These are phyloP conservation scores for Cryptomeria japonica DNA, from an alignment of 75 land plant genomes.

Conservation along the genomic window DNA sequence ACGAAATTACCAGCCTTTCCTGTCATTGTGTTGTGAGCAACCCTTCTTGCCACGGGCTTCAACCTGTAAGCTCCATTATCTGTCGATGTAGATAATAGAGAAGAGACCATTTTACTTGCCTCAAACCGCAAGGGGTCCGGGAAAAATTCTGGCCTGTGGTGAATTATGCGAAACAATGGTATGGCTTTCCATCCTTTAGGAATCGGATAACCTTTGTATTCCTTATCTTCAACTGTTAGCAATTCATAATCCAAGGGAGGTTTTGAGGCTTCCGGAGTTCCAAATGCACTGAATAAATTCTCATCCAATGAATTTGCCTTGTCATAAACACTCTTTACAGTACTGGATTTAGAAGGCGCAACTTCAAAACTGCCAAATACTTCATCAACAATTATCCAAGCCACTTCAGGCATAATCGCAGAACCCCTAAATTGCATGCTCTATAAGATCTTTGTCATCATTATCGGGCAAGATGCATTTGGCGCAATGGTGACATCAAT, in stretches of 20 bases:
- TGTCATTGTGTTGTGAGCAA: no score
- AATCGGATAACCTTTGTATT: no score
- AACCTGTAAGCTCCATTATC: no score
- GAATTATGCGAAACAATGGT: no score
- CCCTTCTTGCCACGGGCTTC: no score
- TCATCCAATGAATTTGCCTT: conserved; percentile 64
- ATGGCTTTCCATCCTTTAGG: no score
- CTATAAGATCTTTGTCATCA: conserved; percentile 99
- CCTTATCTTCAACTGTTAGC: no score
- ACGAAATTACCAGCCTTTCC: conserved; percentile 12
- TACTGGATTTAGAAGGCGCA: conserved; percentile 20
- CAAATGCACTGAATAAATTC: conserved; percentile 57
- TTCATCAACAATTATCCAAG: conserved; percentile 75
- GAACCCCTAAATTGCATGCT: conserved; percentile 99
- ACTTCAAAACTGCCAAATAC: conserved; percentile 4
- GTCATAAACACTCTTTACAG: background rate
- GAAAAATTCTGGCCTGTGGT: no score
- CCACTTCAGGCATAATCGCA: conserved; percentile 88
- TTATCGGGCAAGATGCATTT: conserved; percentile 98
- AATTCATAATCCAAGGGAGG: no score
- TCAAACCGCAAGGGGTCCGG: no score
- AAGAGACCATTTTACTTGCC: no score
- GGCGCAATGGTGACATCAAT: conserved; percentile 98
- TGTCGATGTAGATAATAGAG: no score
- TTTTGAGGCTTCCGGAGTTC: conserved; percentile 31